phyloP scores from a whole-genome alignment of 495 filamentous ascomycete genomes.

The Penicillium verhagenii region DNA sequence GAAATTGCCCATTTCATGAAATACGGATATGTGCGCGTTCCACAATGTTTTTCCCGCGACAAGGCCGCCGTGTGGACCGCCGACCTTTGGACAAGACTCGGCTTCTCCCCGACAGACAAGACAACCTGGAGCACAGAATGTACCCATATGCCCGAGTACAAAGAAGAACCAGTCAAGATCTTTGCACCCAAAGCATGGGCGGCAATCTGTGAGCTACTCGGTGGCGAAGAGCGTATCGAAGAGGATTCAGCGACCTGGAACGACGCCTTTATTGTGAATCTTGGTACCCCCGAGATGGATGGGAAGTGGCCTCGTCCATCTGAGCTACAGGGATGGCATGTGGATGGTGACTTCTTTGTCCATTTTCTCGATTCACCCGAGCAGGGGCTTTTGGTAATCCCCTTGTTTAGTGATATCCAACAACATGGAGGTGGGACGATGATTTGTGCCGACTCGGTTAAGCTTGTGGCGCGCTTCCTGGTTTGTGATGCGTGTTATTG shows the following conservation, averaged over 20 bases:
- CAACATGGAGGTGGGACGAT: constrained; percentile 65
- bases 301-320: constrained; percentile 47
- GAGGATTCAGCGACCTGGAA: constrained; percentile 55
- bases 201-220: constrained; percentile 68
- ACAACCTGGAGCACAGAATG: constrained; percentile 62
- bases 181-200: constrained; percentile 70
- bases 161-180: constrained; percentile 47
- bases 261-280: constrained; percentile 72
- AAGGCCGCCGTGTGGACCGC: constrained; percentile 56
- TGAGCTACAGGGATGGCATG: constrained; percentile 65
- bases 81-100: constrained; percentile 68
- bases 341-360: constrained; percentile 75
- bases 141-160: constrained; percentile 65
- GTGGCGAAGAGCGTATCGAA: constrained; percentile 59
- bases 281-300: constrained; percentile 58
- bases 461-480: constrained; percentile 56
- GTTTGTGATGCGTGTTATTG: no score
- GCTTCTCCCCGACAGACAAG: constrained; percentile 64
- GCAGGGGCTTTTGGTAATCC: constrained; percentile 69
- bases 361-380: constrained; percentile 74
- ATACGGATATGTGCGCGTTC: constrained; percentile 63
- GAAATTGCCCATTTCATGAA: constrained; percentile 65
- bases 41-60: constrained; percentile 59
- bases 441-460: constrained; percentile 60
- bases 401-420: constrained; percentile 65